phyloP scores from a whole-genome alignment of 371 early-diverging fungal species.

The Mortierella sp. region DNA sequence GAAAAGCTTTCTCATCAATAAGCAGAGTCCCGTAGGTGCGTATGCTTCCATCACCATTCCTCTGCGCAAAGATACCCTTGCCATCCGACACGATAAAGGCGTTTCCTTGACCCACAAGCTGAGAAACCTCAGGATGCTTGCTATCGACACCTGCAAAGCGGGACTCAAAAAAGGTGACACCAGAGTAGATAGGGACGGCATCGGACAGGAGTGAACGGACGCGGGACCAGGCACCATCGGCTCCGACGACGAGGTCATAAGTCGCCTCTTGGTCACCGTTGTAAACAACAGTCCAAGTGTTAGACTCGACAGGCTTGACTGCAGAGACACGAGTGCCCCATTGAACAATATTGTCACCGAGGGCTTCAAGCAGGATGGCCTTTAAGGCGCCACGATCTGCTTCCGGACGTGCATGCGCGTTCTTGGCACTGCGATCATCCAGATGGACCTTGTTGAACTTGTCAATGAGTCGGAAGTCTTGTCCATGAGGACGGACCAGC shows the following conservation, averaged over 20 bases:
- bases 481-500: slow-evolving; percentile 38
- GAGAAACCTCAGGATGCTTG: slow-evolving; percentile 24
- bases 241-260: slow-evolving; percentile 58
- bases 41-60: no score
- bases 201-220: slow-evolving; percentile 48
- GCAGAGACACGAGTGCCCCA: slow-evolving; percentile 16
- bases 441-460: slow-evolving; percentile 14
- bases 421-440: slow-evolving; percentile 14
- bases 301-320: slow-evolving; percentile 15
- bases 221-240: slow-evolving; percentile 65
- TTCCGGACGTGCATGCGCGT: slow-evolving; percentile 8
- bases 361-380: slow-evolving; percentile 14
- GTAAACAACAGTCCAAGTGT: slow-evolving; percentile 27
- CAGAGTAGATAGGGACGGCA: slow-evolving; percentile 52
- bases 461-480: slow-evolving; percentile 36
- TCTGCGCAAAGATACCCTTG: no score
- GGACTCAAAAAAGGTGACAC: slow-evolving; percentile 49
- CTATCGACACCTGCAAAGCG: slow-evolving; percentile 39
- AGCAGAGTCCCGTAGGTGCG: no score
- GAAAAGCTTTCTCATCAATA: slow-evolving; percentile 25
- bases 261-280: slow-evolving; percentile 28
- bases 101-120: slow-evolving; percentile 21
- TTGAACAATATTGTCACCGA: slow-evolving; percentile 5
- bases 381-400: slow-evolving; percentile 15
- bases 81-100: no score